phyloP scores from a whole-genome alignment of 139 green algal species.

The Closterium sp. region DNA sequence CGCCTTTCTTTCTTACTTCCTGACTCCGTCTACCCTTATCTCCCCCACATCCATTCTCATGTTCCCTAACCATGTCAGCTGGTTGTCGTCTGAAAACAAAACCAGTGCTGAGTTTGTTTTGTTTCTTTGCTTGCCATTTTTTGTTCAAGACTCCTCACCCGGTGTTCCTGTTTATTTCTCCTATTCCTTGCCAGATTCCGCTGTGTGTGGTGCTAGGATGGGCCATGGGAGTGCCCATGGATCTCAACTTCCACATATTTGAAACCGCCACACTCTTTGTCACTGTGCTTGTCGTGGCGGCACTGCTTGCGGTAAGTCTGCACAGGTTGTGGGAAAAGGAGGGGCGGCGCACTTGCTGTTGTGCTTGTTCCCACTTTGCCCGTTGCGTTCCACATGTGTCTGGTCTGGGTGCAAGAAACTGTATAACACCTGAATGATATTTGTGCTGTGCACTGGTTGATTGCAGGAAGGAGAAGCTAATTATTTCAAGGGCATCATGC shows the following conservation, averaged over 20 bases:
- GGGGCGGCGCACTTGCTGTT: neutral
- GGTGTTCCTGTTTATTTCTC: neutral
- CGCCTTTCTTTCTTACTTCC: neutral
- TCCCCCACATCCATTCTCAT: neutral
- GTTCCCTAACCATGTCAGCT: neutral
- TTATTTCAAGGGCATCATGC: conserved; percentile 73
- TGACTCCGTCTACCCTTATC: neutral
- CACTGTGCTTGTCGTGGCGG: conserved; percentile 59
- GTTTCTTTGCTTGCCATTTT: too few relatives aligned
- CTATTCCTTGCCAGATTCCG: conserved; percentile 57
- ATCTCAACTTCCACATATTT: conserved; percentile 77
- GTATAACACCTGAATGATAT: neutral
- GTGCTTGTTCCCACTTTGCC: neutral
- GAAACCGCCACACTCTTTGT: conserved; percentile 69
- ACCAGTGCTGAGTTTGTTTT: too few relatives aligned
- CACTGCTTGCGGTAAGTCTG: neutral
- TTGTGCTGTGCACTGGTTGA: neutral
- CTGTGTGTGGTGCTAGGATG: conserved; percentile 74
- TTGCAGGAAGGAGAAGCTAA: conserved; percentile 68
- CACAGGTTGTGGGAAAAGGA: neutral
- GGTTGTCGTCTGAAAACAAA: too few relatives aligned
- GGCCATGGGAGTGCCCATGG: conserved; percentile 64
- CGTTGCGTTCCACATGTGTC: neutral
- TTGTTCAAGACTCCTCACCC: too few relatives aligned
- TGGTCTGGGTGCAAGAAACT: neutral